Evolutionary conservation across 257 asterid species (phyloP).

Genomic region (Solanum phureja): DNA sequence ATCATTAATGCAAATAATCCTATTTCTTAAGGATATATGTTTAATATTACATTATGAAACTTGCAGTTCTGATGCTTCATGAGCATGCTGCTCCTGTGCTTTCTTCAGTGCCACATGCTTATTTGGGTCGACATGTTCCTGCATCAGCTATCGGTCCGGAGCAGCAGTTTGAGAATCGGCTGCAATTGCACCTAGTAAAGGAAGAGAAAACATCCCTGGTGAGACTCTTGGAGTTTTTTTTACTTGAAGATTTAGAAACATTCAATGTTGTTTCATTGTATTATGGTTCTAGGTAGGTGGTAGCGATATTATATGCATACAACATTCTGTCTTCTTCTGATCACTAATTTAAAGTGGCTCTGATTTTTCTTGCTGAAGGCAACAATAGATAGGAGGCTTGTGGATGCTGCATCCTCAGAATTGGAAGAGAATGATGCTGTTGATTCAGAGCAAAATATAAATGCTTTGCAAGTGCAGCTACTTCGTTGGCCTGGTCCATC

Average conservation of each 20-base stretch:
- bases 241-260: not conserved
- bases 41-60: slow-evolving; percentile 9
- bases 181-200: slow-evolving; percentile 21
- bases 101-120: slow-evolving; percentile 30
- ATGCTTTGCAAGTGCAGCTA: slow-evolving; percentile 30
- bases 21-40: not conserved
- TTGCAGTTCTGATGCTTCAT: slow-evolving; percentile 57
- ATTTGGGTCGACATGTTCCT: slow-evolving; percentile 38
- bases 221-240: not conserved
- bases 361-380: slow-evolving; percentile 24
- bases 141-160: slow-evolving; percentile 45
- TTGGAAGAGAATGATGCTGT: slow-evolving; percentile 18
- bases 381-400: slow-evolving; percentile 35
- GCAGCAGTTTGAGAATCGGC: slow-evolving; percentile 34
- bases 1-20: not conserved
- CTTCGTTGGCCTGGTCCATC: slow-evolving; percentile 49
- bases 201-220: slow-evolving; percentile 44
- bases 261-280: not conserved
- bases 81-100: slow-evolving; percentile 49
- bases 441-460: slow-evolving; percentile 23
- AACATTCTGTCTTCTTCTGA: not conserved
- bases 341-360: slow-evolving; percentile 5
- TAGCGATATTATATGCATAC: not conserved
- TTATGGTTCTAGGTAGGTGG: not conserved
- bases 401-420: slow-evolving; percentile 21